A percentile compares a stretch with the other conserved stretches of the same genome.
phyloP scores from a whole-genome alignment of 208 protist genomes.

The Wallacemonas sp. region DNA sequence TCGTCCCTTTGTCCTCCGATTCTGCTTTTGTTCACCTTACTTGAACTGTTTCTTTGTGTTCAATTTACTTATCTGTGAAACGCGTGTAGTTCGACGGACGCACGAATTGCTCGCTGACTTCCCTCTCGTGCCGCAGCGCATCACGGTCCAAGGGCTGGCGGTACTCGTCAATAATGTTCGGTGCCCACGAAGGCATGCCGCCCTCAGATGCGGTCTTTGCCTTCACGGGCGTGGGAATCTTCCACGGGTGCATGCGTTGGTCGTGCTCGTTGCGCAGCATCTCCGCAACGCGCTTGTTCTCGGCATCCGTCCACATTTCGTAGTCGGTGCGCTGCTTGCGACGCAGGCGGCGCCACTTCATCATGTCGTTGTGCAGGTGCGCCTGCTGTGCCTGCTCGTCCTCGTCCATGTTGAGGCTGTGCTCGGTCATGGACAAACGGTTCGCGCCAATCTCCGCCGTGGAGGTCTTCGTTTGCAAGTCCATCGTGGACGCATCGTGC shows the following conservation, averaged over 20 bases:
- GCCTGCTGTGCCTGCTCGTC: slow-evolving; percentile 67
- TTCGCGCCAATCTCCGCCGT: slow-evolving; percentile 77
- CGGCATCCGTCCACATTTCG: slow-evolving; percentile 86
- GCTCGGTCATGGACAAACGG: slow-evolving; percentile 56
- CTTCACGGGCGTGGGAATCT: slow-evolving; percentile 16
- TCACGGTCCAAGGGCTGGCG: slow-evolving; percentile 80
- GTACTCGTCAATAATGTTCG: slow-evolving; percentile 92
- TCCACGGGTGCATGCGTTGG: slow-evolving; percentile 49
- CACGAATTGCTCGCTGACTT: slow-evolving; percentile 46
- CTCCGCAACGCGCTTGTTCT: slow-evolving; percentile 52
- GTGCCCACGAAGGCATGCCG: slow-evolving; percentile 71
- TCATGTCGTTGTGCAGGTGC: slow-evolving; percentile 61
- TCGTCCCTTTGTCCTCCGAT: no score
- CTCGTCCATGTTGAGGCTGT: slow-evolving; percentile 76
- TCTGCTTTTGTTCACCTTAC: no score
- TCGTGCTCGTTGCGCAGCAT: slow-evolving; percentile 53
- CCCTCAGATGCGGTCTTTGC: neutral
- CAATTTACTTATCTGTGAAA: slow-evolving; percentile 13
- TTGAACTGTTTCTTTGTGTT: no score
- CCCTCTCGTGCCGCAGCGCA: slow-evolving; percentile 60
- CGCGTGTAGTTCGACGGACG: slow-evolving; percentile 59
- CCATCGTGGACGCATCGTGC: slow-evolving; percentile 29
- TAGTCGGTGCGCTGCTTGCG: slow-evolving; percentile 59
- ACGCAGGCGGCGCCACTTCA: slow-evolving; percentile 64
- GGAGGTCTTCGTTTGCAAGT: slow-evolving; percentile 50